Evolutionary conservation across 768 basidiomycete genomes (phyloP).

Genomic region (Naganishia randhawae): DNA sequence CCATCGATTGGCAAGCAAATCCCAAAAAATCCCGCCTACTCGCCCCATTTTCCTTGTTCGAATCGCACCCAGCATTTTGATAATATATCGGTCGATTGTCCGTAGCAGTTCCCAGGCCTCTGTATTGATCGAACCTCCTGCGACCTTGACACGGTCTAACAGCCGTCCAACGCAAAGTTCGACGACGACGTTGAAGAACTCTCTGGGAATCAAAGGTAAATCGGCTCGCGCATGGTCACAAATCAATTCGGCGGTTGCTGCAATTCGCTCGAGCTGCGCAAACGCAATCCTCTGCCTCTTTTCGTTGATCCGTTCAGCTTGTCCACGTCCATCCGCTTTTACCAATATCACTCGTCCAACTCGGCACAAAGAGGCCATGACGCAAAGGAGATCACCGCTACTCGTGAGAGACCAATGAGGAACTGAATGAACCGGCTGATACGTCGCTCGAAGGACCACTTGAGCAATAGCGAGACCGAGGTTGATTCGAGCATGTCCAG

Average conservation of each 20-base stretch:
- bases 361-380: neutral
- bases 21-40: slow-evolving; percentile 6
- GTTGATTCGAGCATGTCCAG: slow-evolving; percentile 4
- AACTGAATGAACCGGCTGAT: slow-evolving; percentile 5
- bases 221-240: neutral
- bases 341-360: neutral
- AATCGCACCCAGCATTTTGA: neutral
- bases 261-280: neutral
- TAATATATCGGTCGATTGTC: neutral
- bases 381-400: neutral
- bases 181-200: neutral
- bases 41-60: neutral
- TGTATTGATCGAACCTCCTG: neutral
- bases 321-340: neutral
- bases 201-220: neutral
- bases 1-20: slow-evolving; percentile 11
- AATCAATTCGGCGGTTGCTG: neutral
- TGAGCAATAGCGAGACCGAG: slow-evolving; percentile 12
- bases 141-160: neutral
- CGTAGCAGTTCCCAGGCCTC: neutral
- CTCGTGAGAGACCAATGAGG: slow-evolving; percentile 10
- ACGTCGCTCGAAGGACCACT: slow-evolving; percentile 3
- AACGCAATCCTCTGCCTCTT: neutral
- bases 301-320: neutral
- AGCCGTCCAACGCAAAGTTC: slow-evolving; percentile 1